These are phyloP conservation scores for Pseudopyrenochaeta lycopersici DNA, from an alignment of 2,329 filamentous ascomycete species.

Conservation along the genomic window DNA sequence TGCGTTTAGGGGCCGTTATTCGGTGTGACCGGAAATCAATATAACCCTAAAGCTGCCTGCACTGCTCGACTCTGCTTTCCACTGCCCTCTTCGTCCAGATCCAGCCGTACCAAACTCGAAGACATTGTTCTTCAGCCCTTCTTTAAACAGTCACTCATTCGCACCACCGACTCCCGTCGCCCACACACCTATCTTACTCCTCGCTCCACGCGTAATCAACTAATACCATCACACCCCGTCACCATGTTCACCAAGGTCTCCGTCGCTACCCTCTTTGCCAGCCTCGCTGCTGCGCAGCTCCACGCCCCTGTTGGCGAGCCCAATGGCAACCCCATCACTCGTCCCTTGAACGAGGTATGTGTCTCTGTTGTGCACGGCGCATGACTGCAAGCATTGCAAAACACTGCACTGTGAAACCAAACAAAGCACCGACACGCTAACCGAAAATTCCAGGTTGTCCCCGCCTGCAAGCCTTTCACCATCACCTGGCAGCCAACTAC, in stretches of 20 bases:
- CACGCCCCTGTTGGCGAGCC: conserved; percentile 42
- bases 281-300: conserved; percentile 55
- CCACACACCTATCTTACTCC: conserved; percentile 26
- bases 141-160: conserved; percentile 35
- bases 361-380: neutral
- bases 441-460: conserved; percentile 53
- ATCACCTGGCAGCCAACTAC: conserved; percentile 67
- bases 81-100: conserved; percentile 10
- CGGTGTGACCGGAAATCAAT: conserved; percentile 28
- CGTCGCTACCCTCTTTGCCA: conserved; percentile 61
- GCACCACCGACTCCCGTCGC: conserved; percentile 6
- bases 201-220: conserved; percentile 34
- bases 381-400: neutral
- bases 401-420: conserved; percentile 1
- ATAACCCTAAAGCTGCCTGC: conserved; percentile 27
- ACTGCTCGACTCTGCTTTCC: conserved; percentile 15
- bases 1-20: conserved; percentile 12
- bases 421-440: conserved; percentile 6
- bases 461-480: conserved; percentile 63
- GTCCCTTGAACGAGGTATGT: conserved; percentile 58
- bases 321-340: conserved; percentile 64
- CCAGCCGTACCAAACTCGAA: conserved; percentile 21
- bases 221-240: conserved; percentile 31
- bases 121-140: conserved; percentile 40
- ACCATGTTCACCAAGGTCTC: conserved; percentile 50